Evolutionary conservation across 2,329 filamentous ascomycete genomes (phyloP), one percentile per base, ranked within the genome.

Genomic region (Pyrenochaeta sp.): DNA sequence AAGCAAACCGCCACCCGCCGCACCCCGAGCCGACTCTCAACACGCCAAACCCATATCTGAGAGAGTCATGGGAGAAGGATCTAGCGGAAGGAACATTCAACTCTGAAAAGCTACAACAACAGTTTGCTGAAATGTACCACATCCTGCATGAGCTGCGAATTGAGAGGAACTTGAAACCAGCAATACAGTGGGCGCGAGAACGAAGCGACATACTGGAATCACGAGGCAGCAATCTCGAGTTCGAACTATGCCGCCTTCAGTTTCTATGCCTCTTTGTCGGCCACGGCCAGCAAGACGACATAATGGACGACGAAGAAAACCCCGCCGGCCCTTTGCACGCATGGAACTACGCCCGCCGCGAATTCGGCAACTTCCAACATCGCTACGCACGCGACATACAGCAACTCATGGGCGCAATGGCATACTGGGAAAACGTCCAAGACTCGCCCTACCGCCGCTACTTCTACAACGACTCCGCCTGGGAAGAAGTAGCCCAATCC

Each of bases 191-290:
- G 95, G 92, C 95, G 0, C 83, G 88, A 37, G 74, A 84, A 27
- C 90, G 97, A 70, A 89, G 88, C 57, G 77, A 79, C 5, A 83
- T 88, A 27, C 84, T 99, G 2, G 92, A 97, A 71, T 85, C 86
- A 3, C 86, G 92, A 47, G 94, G 93, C 2, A 97, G 92, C 71
- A 97, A 96, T 68, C 86, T 99, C 2, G 94, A 98, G 75, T 99
- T 98, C 64, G 94, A 99, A 72, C 87, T 99, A 2, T 92, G 90
- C 79, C 91, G 92, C 64, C 83, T 98, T 19, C 92, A 97, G 67
- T 99, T 91, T 69, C 86, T 98, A 34, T 94, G 91, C 86, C 84
- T 97, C 1, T 97, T 96, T 78, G 54, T 68, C n/a, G 64, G 66
- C 28, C 52, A 59, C 5, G 54, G 45, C 9, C 39, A 54, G 2